These are phyloP conservation scores for Globisporangium rhizosaccharum DNA, from an alignment of 352 stramenopile species.

Conservation along the genomic window DNA sequence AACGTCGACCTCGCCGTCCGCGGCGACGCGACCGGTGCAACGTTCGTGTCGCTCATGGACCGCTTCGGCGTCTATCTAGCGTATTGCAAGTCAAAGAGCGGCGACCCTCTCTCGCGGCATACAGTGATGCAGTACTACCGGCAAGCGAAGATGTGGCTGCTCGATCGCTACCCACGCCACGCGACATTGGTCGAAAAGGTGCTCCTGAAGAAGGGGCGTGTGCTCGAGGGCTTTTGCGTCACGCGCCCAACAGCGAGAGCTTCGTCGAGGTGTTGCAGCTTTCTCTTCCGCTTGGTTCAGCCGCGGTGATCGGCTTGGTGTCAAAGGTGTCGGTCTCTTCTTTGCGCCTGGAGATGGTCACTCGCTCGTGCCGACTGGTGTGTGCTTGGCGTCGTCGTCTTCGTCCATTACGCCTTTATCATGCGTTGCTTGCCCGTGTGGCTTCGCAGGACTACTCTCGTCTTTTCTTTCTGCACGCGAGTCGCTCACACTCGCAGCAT, in stretches of 20 bases:
- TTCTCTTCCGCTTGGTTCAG: too few species aligned
- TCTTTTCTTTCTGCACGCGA: too few species aligned
- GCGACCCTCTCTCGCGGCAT: background rate
- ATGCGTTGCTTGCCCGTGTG: too few species aligned
- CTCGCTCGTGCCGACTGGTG: too few species aligned
- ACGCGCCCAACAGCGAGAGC: background rate
- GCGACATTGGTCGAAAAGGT: conserved; percentile 2
- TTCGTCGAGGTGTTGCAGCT: too few species aligned
- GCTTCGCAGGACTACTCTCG: too few species aligned
- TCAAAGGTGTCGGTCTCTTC: too few species aligned
- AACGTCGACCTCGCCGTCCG: conserved; percentile 7
- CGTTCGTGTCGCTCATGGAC: conserved; percentile 17
- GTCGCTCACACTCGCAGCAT: too few species aligned
- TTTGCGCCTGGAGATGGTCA: too few species aligned
- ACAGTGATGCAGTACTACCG: conserved; percentile 17
- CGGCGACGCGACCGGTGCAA: conserved; percentile 5
- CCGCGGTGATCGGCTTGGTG: too few species aligned
- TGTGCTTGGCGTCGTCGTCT: too few species aligned
- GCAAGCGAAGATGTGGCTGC: conserved; percentile 14
- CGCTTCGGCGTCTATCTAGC: conserved; percentile 20
- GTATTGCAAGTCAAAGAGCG: conserved; percentile 1
- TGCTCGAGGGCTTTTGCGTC: conserved; percentile 1
- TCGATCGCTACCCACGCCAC: conserved; percentile 7
- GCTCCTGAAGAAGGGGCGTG: conserved; percentile 6
- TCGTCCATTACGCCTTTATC: too few species aligned